These are phyloP conservation scores for Botrytis galanthina DNA, from an alignment of 2,329 filamentous ascomycete species.

Conservation along the genomic window DNA sequence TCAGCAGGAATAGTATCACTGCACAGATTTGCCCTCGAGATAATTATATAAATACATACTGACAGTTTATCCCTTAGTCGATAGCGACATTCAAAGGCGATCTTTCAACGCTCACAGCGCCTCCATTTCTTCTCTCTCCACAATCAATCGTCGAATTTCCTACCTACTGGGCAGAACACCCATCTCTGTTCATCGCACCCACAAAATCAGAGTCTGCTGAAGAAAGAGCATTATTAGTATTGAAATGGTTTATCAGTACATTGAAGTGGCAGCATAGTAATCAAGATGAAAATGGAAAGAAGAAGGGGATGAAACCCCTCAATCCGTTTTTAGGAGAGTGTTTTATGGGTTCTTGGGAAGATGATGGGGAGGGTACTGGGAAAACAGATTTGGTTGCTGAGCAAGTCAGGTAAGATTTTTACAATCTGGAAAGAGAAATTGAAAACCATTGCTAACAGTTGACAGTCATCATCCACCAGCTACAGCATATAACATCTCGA, in stretches of 20 bases:
- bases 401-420: slow-evolving; percentile 65
- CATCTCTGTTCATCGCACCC: slow-evolving; percentile 74
- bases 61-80: slow-evolving; percentile 46
- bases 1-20: neutral
- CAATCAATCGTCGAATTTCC: slow-evolving; percentile 79
- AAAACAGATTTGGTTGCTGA: slow-evolving; percentile 85
- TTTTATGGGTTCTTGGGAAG: slow-evolving; percentile 86
- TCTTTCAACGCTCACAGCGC: slow-evolving; percentile 74
- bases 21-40: neutral
- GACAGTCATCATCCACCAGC: slow-evolving; percentile 83
- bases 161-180: slow-evolving; percentile 79
- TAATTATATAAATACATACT: neutral
- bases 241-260: slow-evolving; percentile 86
- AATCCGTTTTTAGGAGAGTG: slow-evolving; percentile 95
- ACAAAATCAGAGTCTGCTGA: slow-evolving; percentile 74
- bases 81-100: slow-evolving; percentile 82
- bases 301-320: slow-evolving; percentile 91
- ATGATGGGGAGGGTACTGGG: slow-evolving; percentile 58
- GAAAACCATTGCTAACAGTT: neutral
- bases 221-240: slow-evolving; percentile 24
- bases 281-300: slow-evolving; percentile 63
- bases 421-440: slow-evolving; percentile 32
- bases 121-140: slow-evolving; percentile 78
- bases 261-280: slow-evolving; percentile 79
- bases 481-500: slow-evolving; percentile 90